These are phyloP conservation scores for Clarireedia sp. DNA, from an alignment of 2,329 filamentous ascomycete species.

Conservation along the genomic window DNA sequence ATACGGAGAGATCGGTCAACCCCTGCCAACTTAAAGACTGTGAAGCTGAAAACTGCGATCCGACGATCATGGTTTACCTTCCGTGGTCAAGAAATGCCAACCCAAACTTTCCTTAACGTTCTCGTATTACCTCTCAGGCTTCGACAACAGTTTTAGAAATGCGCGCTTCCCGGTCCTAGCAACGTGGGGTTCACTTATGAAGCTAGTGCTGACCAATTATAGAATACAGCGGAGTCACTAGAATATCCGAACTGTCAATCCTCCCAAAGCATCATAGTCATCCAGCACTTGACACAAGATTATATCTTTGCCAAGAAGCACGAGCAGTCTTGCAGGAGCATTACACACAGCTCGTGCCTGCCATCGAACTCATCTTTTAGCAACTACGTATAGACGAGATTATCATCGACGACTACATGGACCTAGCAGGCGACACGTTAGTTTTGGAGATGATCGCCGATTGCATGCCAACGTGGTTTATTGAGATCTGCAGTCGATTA, in stretches of 20 bases:
- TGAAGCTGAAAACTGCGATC: no score
- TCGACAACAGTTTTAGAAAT: neutral
- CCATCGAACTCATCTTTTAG: neutral
- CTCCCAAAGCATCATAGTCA: no score
- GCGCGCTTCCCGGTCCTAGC: neutral
- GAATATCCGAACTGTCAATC: no score
- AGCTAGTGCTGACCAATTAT: no score
- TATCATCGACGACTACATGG: neutral
- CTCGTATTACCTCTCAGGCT: neutral
- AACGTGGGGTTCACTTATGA: neutral
- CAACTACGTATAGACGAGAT: neutral
- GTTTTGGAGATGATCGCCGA: no score
- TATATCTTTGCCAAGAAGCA: neutral
- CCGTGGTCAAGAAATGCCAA: neutral
- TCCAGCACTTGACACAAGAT: no score
- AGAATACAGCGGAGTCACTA: no score
- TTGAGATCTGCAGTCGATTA: no score
- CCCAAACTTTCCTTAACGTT: neutral
- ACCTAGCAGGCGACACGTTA: neutral
- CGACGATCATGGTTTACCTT: no score
- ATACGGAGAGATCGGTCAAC: no score
- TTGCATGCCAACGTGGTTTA: no score
- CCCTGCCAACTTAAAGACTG: no score
- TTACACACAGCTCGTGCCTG: neutral
- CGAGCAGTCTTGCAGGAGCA: neutral